A percentile compares a stretch with the other conserved stretches of the same genome.
Conservation (phyloP, 768 basidiomycete species). For the Amylocystis lapponica region DNA sequence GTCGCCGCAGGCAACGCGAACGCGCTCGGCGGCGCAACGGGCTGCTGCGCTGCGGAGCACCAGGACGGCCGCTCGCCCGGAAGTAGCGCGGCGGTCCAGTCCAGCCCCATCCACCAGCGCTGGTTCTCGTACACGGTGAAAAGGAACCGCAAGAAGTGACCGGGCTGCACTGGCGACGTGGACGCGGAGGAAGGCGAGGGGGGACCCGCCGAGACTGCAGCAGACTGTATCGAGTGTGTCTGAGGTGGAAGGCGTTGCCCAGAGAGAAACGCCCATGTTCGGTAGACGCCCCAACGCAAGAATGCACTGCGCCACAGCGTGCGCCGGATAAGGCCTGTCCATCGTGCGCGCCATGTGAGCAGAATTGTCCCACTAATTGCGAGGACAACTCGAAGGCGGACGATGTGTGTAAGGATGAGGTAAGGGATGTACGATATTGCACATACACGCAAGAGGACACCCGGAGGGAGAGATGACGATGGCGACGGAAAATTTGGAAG, state of each 20-base stretch:
- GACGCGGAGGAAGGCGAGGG: conserved; percentile 10
- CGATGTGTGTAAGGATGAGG: conserved; percentile 53
- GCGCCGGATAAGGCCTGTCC: conserved; percentile 49
- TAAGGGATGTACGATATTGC: conserved; percentile 59
- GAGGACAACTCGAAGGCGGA: conserved; percentile 57
- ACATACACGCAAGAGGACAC: conserved; percentile 48
- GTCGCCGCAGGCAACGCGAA: conserved; percentile 64
- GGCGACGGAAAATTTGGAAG: conserved; percentile 38
- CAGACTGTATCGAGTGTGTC: neutral
- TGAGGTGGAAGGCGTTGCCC: conserved; percentile 44
- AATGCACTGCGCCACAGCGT: conserved; percentile 61
- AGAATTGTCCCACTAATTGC: conserved; percentile 54
- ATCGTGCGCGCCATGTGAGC: conserved; percentile 63
- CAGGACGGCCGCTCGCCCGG: conserved; percentile 89
- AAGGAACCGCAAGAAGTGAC: conserved; percentile 55
- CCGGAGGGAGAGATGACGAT: conserved; percentile 22
- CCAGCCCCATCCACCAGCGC: conserved; percentile 96
- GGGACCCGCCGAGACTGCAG: conserved; percentile 1
- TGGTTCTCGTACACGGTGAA: conserved; percentile 95
- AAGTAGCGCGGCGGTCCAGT: conserved; percentile 91
- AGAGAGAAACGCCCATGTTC: conserved; percentile 44
- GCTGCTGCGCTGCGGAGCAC: conserved; percentile 53
- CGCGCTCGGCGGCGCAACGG: conserved; percentile 64
- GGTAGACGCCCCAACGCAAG: conserved; percentile 58
- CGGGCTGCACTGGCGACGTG: neutral